phyloP scores from a whole-genome alignment of 108 stramenopile genomes.

The Nannochloropsis oceanica region DNA sequence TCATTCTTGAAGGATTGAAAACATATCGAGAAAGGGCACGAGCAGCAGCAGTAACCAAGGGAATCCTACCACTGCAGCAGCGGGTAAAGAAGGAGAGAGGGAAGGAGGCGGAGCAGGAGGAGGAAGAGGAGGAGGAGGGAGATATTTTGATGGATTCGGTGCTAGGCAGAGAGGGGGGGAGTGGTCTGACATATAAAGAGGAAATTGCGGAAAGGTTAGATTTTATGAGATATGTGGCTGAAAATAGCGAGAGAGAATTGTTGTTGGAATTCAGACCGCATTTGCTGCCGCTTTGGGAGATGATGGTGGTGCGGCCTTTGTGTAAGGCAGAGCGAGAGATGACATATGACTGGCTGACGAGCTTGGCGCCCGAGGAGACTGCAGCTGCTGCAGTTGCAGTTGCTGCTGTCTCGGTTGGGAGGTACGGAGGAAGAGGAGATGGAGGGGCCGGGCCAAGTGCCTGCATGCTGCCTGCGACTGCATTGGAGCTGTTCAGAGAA shows the following conservation, averaged over 20 bases:
- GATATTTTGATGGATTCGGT: background rate
- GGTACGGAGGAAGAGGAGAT: too few species aligned
- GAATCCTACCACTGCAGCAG: background rate
- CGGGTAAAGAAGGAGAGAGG: background rate
- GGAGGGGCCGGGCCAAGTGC: background rate
- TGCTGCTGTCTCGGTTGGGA: too few species aligned
- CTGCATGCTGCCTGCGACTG: background rate
- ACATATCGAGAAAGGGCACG: background rate
- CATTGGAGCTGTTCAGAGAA: background rate
- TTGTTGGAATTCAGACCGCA: background rate
- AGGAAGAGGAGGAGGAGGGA: background rate
- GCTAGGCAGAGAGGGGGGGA: background rate
- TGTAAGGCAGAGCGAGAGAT: background rate
- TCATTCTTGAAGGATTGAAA: background rate
- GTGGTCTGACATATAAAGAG: background rate
- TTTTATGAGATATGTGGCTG: background rate
- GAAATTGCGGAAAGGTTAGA: background rate
- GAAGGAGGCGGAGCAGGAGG: background rate
- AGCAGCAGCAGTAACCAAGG: background rate
- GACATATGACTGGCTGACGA: background rate
- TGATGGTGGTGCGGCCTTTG: background rate
- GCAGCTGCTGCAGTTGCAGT: background rate
- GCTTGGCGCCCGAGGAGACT: background rate
- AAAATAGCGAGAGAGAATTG: background rate
- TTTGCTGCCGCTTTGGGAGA: background rate